phyloP scores from a whole-genome alignment of 345 rosid genomes.

The Adansonia digitata region DNA sequence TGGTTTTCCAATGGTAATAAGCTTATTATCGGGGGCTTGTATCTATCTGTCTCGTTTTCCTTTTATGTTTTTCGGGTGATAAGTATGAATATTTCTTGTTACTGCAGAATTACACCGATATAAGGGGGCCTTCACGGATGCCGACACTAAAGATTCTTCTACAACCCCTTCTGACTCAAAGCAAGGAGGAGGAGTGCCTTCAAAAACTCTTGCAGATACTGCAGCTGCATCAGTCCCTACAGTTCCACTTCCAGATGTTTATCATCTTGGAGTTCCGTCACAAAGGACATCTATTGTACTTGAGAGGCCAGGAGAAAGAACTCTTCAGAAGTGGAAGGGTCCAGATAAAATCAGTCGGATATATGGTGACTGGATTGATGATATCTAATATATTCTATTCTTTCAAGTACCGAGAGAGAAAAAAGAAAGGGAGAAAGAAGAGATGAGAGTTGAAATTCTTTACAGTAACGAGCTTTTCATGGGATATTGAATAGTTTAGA shows the following conservation, averaged over 20 bases:
- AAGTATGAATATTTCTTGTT: not conserved
- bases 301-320: slow-evolving; percentile 79
- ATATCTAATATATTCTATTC: slow-evolving; percentile 40
- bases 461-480: not conserved
- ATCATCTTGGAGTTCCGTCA: slow-evolving; percentile 57
- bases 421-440: not conserved
- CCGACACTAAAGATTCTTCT: slow-evolving; percentile 52
- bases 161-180: slow-evolving; percentile 50
- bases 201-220: slow-evolving; percentile 45
- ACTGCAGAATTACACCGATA: slow-evolving; percentile 75
- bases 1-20: too few relatives aligned
- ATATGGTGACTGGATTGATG: slow-evolving; percentile 99
- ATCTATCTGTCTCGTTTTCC: not conserved
- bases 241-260: slow-evolving; percentile 51
- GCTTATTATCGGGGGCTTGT: too few relatives aligned
- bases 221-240: slow-evolving; percentile 35
- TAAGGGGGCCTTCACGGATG: slow-evolving; percentile 74
- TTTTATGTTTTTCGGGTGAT: not conserved
- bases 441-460: not conserved
- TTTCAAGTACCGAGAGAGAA: not conserved
- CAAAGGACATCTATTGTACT: slow-evolving; percentile 60
- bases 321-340: slow-evolving; percentile 95
- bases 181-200: slow-evolving; percentile 47
- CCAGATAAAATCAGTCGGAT: slow-evolving; percentile 94
- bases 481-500: slow-evolving; percentile 6